phyloP scores from a whole-genome alignment of 371 early-diverging fungal species.

The Mucor racemosus region DNA sequence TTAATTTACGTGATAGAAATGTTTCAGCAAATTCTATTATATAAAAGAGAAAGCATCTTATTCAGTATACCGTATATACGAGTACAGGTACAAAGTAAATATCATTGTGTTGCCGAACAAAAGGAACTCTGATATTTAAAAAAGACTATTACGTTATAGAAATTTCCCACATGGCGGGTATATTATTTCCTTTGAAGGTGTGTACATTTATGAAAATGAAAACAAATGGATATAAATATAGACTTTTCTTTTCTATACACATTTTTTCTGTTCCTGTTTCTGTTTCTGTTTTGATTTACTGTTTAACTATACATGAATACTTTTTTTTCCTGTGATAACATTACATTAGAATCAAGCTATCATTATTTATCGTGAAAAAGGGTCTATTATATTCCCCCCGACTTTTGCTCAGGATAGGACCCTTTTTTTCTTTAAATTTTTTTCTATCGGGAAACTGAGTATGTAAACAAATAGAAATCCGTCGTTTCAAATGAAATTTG shows the following conservation, averaged over 20 bases:
- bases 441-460: background rate
- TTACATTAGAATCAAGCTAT: background rate
- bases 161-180: background rate
- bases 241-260: too few species aligned
- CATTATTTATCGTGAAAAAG: background rate
- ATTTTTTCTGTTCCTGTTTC: too few species aligned
- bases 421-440: background rate
- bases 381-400: background rate
- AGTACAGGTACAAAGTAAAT: background rate
- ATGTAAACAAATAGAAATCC: background rate
- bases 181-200: background rate
- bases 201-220: background rate
- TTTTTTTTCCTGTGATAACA: too few species aligned
- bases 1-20: too few species aligned
- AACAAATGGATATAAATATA: background rate
- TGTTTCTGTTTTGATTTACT: too few species aligned
- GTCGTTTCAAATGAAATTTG: background rate
- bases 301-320: too few species aligned
- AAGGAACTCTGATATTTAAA: background rate
- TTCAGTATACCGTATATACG: background rate
- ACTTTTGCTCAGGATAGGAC: constrained; percentile 11
- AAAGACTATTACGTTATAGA: background rate
- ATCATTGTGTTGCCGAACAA: background rate
- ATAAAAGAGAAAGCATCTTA: too few species aligned
- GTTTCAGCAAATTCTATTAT: too few species aligned